A percentile compares a stretch with the other conserved stretches of the same genome.
Conservation (phyloP, 768 basidiomycete species). For the Mycena crocata region DNA sequence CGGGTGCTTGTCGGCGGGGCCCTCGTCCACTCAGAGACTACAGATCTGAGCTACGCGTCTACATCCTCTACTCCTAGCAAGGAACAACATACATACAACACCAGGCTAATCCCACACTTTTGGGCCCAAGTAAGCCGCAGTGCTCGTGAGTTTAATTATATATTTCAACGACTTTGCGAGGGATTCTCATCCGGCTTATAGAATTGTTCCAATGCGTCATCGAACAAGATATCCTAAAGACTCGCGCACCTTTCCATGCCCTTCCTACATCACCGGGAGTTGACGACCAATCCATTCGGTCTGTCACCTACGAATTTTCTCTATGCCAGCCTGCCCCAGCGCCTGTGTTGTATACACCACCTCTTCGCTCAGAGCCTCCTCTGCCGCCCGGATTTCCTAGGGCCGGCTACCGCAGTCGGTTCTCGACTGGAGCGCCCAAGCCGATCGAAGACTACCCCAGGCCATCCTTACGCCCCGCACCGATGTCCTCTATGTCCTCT, state of each 20-base stretch:
- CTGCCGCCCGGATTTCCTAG: constrained; percentile 16
- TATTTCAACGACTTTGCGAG: not conserved
- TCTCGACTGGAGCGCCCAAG: not conserved
- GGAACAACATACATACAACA: constrained; percentile 29
- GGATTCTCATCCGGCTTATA: constrained; percentile 6
- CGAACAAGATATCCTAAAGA: constrained; percentile 36
- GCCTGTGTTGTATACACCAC: constrained; percentile 1
- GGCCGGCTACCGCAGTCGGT: not conserved
- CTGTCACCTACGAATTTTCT: constrained; percentile 23
- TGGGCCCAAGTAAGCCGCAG: constrained; percentile 41
- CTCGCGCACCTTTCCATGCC: constrained; percentile 1
- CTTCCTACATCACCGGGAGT: not conserved
- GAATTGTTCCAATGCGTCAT: constrained; percentile 40
- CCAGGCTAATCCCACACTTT: constrained; percentile 38
- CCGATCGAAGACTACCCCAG: not conserved
- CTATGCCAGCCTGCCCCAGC: not conserved
- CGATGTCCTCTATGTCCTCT: too few species aligned
- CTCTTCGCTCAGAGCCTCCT: constrained; percentile 13
- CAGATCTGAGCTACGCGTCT: constrained; percentile 30
- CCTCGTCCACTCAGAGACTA: constrained; percentile 39
- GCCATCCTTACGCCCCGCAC: not conserved
- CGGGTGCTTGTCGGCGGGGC: constrained; percentile 39
- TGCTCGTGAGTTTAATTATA: constrained; percentile 27
- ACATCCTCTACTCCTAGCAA: not conserved
- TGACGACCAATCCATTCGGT: constrained; percentile 24